Conservation (phyloP, 2,329 filamentous ascomycete species). For the Diaporthe capsici region DNA sequence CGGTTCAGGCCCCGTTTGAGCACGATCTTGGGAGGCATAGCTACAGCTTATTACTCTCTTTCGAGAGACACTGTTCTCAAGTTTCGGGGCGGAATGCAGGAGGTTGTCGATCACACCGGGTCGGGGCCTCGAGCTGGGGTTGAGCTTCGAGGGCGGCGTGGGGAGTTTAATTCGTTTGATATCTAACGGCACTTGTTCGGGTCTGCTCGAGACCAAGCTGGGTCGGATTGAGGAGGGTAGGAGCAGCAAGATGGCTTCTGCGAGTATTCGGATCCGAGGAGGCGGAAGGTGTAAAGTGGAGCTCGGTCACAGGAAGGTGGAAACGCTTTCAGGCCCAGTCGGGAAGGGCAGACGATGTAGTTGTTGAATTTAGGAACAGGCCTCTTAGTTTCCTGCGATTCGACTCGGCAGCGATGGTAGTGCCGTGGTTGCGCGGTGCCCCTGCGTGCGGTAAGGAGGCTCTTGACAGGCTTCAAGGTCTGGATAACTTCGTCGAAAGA, state of each 20-base stretch:
- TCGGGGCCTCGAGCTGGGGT: neutral
- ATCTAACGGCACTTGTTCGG: neutral
- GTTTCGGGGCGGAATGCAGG: neutral
- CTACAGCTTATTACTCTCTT: conserved; percentile 1
- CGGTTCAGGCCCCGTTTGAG: conserved; percentile 36
- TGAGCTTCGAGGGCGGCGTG: neutral
- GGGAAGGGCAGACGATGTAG: conserved; percentile 42
- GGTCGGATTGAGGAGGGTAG: neutral
- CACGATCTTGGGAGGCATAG: conserved; percentile 39
- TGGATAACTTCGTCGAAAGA: conserved; percentile 78
- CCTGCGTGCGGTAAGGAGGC: conserved; percentile 59
- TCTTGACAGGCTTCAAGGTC: conserved; percentile 67
- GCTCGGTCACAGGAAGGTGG: conserved; percentile 20
- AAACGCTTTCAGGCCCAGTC: conserved; percentile 35
- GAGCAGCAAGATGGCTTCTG: neutral
- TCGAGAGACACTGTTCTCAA: neutral
- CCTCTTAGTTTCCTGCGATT: conserved; percentile 47
- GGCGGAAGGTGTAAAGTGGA: conserved; percentile 1
- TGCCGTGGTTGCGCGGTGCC: conserved; percentile 20
- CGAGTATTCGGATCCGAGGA: neutral
- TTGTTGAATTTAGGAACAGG: conserved; percentile 55
- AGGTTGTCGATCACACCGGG: neutral
- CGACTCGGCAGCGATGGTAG: neutral
- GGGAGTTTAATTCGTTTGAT: neutral
- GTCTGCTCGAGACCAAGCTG: neutral